Conservation (phyloP, 129 eudicot species). For the Cynara cardunculus region DNA sequence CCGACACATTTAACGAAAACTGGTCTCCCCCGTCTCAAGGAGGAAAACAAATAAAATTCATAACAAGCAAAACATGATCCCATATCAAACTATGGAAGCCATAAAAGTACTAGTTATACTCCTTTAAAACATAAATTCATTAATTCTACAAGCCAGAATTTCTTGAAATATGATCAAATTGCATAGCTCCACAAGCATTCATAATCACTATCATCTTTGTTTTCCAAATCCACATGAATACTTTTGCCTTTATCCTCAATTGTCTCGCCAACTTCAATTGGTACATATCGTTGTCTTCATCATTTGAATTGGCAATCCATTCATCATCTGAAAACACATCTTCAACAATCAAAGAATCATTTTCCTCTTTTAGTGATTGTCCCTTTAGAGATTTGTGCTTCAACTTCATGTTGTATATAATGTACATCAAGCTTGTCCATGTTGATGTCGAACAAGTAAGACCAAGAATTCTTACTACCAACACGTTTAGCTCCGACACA, state of each 20-base stretch:
- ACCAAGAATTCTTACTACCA: background rate
- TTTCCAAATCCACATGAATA: background rate
- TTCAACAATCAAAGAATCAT: background rate
- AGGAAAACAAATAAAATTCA: background rate
- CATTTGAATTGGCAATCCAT: background rate
- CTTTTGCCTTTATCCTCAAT: background rate
- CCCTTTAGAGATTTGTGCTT: background rate
- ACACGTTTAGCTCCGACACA: background rate
- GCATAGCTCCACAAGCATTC: background rate
- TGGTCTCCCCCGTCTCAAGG: no score
- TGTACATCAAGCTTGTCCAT: background rate
- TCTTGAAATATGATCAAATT: background rate
- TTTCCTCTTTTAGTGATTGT: background rate
- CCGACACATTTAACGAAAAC: no score
- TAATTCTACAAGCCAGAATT: background rate
- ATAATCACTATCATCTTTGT: background rate
- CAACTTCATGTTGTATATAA: background rate
- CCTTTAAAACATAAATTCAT: background rate
- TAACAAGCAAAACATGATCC: background rate
- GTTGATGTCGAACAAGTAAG: background rate
- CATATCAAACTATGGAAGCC: background rate
- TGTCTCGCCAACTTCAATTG: background rate
- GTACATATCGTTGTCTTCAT: background rate
- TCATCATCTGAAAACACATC: background rate
- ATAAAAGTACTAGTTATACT: background rate